Percentiles rank a stretch among this genome's conserved stretches.
Conservation (phyloP, 2,329 filamentous ascomycete species). For the Pseudogymnoascus sp. region DNA sequence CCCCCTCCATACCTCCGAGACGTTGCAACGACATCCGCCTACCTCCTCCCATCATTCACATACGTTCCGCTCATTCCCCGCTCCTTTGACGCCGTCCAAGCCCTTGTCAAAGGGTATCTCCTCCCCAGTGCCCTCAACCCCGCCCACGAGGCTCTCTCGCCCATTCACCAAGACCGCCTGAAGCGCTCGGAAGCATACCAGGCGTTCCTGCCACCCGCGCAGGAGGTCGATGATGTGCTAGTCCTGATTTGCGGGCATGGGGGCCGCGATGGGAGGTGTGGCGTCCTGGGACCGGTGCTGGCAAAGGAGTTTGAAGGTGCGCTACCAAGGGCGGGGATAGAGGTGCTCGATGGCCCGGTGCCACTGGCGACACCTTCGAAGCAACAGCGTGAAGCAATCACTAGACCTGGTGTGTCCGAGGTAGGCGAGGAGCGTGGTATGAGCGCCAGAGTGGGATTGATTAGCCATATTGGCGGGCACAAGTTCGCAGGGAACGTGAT, state of each 20-base stretch:
- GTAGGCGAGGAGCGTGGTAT: conserved; percentile 27
- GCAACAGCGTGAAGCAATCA: conserved; percentile 11
- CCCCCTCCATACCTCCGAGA: conserved; percentile 30
- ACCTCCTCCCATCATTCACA: conserved; percentile 77
- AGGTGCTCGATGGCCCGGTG: conserved; percentile 41
- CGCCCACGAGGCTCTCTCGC: conserved; percentile 50
- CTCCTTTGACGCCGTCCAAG: conserved; percentile 46
- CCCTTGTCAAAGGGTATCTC: conserved; percentile 57
- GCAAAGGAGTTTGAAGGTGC: conserved; percentile 60
- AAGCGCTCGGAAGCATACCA: conserved; percentile 45
- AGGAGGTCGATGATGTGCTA: conserved; percentile 58
- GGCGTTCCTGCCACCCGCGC: conserved; percentile 46
- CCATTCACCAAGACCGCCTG: conserved; percentile 47
- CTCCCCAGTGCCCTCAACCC: conserved; percentile 55
- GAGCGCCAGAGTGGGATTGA: conserved; percentile 57
- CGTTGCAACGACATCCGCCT: conserved; percentile 54
- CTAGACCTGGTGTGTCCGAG: conserved; percentile 21
- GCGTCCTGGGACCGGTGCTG: conserved; percentile 68
- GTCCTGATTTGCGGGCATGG: conserved; percentile 86
- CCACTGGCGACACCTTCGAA: not conserved
- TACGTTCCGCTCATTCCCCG: conserved; percentile 67
- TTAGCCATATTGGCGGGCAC: conserved; percentile 77
- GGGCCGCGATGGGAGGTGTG: conserved; percentile 73
- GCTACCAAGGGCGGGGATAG: conserved; percentile 42
- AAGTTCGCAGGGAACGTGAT: conserved; percentile 83